A percentile compares a stretch with the other conserved stretches of the same genome.
phyloP scores from a whole-genome alignment of 768 basidiomycete genomes.

The Sarcodon aspratus region DNA sequence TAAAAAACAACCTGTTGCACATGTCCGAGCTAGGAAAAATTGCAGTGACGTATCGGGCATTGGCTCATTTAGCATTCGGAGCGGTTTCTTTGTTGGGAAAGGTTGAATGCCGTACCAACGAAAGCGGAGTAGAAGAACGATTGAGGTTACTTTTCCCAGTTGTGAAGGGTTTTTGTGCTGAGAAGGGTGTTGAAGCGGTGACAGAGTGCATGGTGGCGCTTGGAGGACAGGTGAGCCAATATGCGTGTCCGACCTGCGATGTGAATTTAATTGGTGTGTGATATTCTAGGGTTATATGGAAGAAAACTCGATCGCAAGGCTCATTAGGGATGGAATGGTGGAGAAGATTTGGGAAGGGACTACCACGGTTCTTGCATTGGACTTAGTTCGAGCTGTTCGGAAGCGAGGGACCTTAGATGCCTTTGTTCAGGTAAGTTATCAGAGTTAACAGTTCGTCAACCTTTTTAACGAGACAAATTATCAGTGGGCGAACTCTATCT shows the following conservation, averaged over 20 bases:
- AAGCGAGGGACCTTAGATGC: conserved; percentile 31
- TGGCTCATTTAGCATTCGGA: conserved; percentile 54
- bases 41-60: conserved; percentile 51
- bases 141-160: conserved; percentile 59
- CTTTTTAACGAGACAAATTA: not conserved
- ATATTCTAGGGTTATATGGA: conserved; percentile 64
- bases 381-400: conserved; percentile 45
- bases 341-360: conserved; percentile 85
- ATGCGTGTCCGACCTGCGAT: too few species aligned
- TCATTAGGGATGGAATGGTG: conserved; percentile 58
- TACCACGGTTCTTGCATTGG: conserved; percentile 53
- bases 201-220: conserved; percentile 66
- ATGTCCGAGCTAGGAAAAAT: conserved; percentile 53
- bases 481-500: conserved; percentile 41
- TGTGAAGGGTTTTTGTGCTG: conserved; percentile 59
- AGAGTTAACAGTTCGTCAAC: not conserved
- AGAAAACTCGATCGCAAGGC: conserved; percentile 58
- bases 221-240: conserved; percentile 30
- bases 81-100: conserved; percentile 47
- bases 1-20: conserved; percentile 48
- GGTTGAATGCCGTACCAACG: conserved; percentile 43
- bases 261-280: too few species aligned
- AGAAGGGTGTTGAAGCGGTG: conserved; percentile 50
- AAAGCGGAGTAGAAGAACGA: conserved; percentile 34
- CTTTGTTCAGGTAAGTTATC: conserved; percentile 35